Evolutionary conservation across 1,284 basidiomycete species (phyloP), one percentile per base, ranked within the genome.

Genomic region (Paramarasmius palmivorus): DNA sequence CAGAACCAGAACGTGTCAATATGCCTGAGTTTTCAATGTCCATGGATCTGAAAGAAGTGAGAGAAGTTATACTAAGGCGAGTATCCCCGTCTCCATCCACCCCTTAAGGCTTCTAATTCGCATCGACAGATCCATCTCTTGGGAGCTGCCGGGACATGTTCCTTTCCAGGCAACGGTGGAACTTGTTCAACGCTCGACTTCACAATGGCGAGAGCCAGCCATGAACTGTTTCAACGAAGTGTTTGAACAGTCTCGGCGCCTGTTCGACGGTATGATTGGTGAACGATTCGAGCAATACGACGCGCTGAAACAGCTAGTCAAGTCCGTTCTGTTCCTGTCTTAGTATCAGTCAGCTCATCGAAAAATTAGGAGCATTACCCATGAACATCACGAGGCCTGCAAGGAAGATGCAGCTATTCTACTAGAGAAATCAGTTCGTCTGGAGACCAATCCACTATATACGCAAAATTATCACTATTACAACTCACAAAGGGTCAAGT

Each of bases 131-230:
- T 72, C 72, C 8, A 75, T 70, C 3, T 69, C 65, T 2, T 83
- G 81, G 81, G 80, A 83, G 51, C 70, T 83, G 4, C 79, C 78
- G 0, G 67, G 68, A 4, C 71, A 80, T 47, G 64, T 81, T 34
- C 82, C 81, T 0, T 82, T 76, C 44, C 74, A 77, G 35, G 79
- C 78, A 2, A 80, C 76, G 36, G 69, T 65, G 23, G 63, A 58
- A 8, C 69, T 83, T 32, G 73, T 81, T 14, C 56, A 62, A 4
- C 59, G 62, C n/a, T 76, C 73, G 51, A 71, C 74, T 14, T 49
- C 54, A 2, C 52, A 71, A 4, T 83, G 81, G 82, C 46, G 62
- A 4, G 37, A 50, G 1, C 78, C 81, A 0, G 64, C 73, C 0
- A 45, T 69, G 6, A 35, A 37, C 7, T 82, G 81, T 56, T 73